Evolutionary conservation across 1,139 yeast genomes (phyloP), one percentile per base, ranked within the genome.

Genomic region (Candida sanyaensis): DNA sequence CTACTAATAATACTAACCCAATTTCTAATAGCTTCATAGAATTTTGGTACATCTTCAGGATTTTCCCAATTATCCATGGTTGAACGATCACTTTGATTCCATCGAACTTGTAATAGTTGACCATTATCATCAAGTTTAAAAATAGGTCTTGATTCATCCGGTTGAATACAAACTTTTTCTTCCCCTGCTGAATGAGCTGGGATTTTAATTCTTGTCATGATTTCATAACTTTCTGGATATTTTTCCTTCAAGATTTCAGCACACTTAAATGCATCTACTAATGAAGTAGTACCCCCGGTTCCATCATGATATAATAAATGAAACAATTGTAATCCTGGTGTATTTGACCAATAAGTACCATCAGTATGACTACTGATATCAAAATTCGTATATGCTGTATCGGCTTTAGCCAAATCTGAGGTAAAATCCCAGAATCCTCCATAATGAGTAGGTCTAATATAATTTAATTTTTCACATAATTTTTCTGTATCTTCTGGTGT

Each of bases 371-470:
- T 69, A 13, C 82, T 81, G 50, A 86, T 80, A 54, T 83, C 87
- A 51, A 85, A 71, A 59, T 84, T 83, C 24, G 91, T 85, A 61
- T 86, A 86, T 2, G 92, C 93, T 3, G 90, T 84, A 61, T 86
- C 93, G 48, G 82, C 81, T 66, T 82, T 84, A 41, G 85, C 76
- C 58, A 86, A 69, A 60, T 86, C 89, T 11, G 89, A 78, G 23
- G 92, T 86, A 62, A 86, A 86, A 58, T 85, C 91, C 91, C 92
- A 86, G 64, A 86, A 86, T 4, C 89, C 91, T 12, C 91, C 92
- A 54, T 86, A 86, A 63, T 86, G 92, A 2, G 93, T 86, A 23
- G 85, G 86, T 37, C 88, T 71, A 48, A 86, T 80, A 61, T 82
- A 84, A 47, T 84, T 78, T 52, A 86, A 75, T 56, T 81, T 69